A percentile compares a stretch with the other conserved stretches of the same genome.
Evolutionary conservation across 2,329 filamentous ascomycete species (phyloP).

Genomic region (Ciborinia camelliae): DNA sequence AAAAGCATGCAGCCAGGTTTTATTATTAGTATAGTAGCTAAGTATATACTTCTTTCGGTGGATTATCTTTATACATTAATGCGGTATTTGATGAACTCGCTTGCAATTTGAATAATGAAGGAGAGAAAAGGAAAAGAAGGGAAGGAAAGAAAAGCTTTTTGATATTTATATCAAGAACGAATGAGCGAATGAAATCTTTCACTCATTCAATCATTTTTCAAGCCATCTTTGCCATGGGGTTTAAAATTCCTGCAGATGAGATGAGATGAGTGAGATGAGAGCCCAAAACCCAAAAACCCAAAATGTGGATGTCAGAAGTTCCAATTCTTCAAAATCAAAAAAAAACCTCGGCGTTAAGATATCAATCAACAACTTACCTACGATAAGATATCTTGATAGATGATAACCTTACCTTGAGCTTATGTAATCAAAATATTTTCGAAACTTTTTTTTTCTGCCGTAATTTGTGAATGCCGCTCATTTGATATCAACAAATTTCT

Average conservation of each 20-base stretch:
- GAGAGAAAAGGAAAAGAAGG: too few species aligned
- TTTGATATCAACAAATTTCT: slow-evolving; percentile 4
- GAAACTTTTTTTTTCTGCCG: slow-evolving; percentile 16
- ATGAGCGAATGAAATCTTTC: not conserved
- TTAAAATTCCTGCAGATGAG: not conserved
- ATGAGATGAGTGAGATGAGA: not conserved
- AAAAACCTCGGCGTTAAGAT: not conserved
- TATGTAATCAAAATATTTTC: slow-evolving; percentile 18
- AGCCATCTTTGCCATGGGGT: not conserved
- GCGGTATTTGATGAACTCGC: not conserved
- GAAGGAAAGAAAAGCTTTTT: too few species aligned
- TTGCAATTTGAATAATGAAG: too few species aligned
- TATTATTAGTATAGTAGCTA: too few species aligned
- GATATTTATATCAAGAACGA: too few species aligned
- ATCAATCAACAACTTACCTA: not conserved
- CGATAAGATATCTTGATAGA: slow-evolving; percentile 2
- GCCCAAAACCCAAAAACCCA: slow-evolving; percentile 2
- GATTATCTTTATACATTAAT: not conserved
- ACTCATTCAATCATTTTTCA: not conserved
- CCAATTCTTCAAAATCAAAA: not conserved
- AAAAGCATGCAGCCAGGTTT: not conserved
- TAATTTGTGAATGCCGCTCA: not conserved
- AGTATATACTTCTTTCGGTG: not conserved
- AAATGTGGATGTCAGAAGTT: not conserved
- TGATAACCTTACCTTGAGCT: not conserved